A percentile compares a stretch with the other conserved stretches of the same genome.
These are phyloP conservation scores for Cryphonectria radicalis DNA, from an alignment of 2,329 filamentous ascomycete genomes.

Conservation along the genomic window DNA sequence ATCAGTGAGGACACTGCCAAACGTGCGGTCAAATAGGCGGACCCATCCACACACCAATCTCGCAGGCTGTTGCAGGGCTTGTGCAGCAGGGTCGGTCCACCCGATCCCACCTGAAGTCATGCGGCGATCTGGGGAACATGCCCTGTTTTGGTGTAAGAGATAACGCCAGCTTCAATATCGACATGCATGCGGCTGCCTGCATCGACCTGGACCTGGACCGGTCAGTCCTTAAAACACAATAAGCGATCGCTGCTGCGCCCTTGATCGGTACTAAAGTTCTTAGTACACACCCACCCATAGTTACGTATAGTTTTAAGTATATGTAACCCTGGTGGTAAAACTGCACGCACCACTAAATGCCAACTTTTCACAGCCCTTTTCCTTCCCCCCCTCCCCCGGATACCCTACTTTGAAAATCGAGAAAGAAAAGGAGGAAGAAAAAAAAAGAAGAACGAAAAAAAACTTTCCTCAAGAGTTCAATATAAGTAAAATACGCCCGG, in stretches of 20 bases:
- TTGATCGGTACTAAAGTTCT: neutral
- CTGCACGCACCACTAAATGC: neutral
- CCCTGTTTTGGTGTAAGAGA: constrained; percentile 21
- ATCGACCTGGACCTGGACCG: constrained; percentile 7
- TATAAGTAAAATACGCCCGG: neutral
- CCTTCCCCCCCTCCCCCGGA: neutral
- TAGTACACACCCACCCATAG: neutral
- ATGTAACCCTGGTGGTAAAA: neutral
- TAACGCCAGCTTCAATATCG: constrained; percentile 17
- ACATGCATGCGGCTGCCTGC: constrained; percentile 12
- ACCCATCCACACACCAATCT: constrained; percentile 12
- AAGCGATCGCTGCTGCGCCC: neutral
- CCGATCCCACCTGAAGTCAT: constrained; percentile 23
- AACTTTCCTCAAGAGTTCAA: neutral
- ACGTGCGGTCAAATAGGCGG: constrained; percentile 22
- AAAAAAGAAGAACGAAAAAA: neutral
- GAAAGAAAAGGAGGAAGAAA: neutral
- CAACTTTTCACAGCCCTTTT: neutral
- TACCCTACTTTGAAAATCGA: neutral
- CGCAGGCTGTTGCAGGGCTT: constrained; percentile 17
- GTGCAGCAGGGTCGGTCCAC: constrained; percentile 18
- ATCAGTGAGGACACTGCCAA: constrained; percentile 15
- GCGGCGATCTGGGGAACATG: constrained; percentile 26
- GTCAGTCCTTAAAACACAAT: neutral
- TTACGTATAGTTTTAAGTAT: neutral